Conservation (phyloP, 179 eudicot genomes). For the Nepenthes alata region DNA sequence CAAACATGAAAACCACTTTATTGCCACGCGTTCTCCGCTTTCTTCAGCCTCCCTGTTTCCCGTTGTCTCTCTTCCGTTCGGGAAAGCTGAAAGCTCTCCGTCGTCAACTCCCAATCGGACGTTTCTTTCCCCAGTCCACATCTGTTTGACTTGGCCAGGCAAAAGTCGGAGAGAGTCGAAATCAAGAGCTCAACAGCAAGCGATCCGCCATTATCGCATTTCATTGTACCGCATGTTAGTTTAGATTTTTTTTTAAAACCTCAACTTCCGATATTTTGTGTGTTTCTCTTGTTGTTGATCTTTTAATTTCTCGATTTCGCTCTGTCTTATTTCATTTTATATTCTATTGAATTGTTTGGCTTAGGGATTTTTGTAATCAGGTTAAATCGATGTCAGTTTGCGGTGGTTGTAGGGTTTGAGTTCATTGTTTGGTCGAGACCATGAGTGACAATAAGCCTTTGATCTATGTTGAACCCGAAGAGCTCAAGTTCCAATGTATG, state of each 20-base stretch:
- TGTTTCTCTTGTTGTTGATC: not conserved
- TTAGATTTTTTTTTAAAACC: not conserved
- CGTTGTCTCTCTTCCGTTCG: not conserved
- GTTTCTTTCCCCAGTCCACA: conserved; percentile 10
- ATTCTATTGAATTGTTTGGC: not conserved
- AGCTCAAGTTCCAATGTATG: conserved; percentile 46
- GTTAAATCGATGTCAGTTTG: not conserved
- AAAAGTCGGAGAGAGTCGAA: not conserved
- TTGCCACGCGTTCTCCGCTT: not conserved
- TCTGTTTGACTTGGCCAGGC: not conserved
- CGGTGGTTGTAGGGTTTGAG: conserved; percentile 2
- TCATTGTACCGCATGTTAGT: conserved; percentile 1
- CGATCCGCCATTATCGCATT: conserved; percentile 12
- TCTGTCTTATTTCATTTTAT: not conserved
- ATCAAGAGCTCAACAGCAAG: not conserved
- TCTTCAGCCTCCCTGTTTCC: not conserved
- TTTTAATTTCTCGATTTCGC: not conserved
- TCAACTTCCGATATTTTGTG: not conserved
- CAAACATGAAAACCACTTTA: too few species aligned
- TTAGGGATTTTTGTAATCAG: not conserved
- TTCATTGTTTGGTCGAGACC: not conserved
- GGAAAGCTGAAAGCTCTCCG: conserved; percentile 1
- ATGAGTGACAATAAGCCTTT: conserved; percentile 21
- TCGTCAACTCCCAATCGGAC: conserved; percentile 9
- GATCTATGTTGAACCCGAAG: conserved; percentile 42